phyloP scores from a whole-genome alignment of 495 filamentous ascomycete genomes.

The Penicillium cosmopolitanum region DNA sequence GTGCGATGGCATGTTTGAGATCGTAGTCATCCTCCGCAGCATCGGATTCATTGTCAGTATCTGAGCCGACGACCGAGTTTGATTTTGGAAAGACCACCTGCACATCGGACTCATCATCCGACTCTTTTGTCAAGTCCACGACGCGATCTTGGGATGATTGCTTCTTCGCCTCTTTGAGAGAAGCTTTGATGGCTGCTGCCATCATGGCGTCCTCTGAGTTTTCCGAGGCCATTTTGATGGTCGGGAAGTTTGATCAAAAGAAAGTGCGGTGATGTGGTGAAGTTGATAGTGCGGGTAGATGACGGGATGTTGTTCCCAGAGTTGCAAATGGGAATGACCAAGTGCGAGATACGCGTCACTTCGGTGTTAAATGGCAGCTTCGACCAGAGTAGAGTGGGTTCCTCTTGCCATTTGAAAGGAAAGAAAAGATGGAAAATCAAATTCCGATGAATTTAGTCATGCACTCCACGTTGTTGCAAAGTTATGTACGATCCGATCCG shows the following conservation, averaged over 20 bases:
- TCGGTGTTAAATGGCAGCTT: too few relatives aligned
- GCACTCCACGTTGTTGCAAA: too few relatives aligned
- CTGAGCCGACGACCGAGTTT: slow-evolving; percentile 39
- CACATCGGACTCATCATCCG: slow-evolving; percentile 35
- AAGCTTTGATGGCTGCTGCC: slow-evolving; percentile 1
- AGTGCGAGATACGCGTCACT: background rate
- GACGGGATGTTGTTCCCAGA: too few relatives aligned
- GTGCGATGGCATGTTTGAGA: slow-evolving; percentile 53
- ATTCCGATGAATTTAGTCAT: too few relatives aligned
- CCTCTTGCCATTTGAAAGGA: too few relatives aligned
- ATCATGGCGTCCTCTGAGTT: background rate
- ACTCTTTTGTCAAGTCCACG: slow-evolving; percentile 46
- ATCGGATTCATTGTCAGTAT: slow-evolving; percentile 37
- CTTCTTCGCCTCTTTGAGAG: background rate
- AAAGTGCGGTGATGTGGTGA: background rate
- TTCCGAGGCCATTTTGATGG: background rate
- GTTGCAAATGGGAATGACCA: background rate
- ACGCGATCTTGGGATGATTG: slow-evolving; percentile 13
- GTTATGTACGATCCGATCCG: too few relatives aligned
- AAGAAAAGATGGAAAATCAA: too few relatives aligned
- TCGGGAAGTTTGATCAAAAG: background rate
- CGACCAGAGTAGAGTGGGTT: too few relatives aligned
- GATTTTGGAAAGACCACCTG: slow-evolving; percentile 37
- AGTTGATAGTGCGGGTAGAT: background rate
- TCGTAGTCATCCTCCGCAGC: slow-evolving; percentile 44